These are phyloP conservation scores for Solanum ossicruentum DNA, from an alignment of 257 asterid genomes.

Conservation along the genomic window DNA sequence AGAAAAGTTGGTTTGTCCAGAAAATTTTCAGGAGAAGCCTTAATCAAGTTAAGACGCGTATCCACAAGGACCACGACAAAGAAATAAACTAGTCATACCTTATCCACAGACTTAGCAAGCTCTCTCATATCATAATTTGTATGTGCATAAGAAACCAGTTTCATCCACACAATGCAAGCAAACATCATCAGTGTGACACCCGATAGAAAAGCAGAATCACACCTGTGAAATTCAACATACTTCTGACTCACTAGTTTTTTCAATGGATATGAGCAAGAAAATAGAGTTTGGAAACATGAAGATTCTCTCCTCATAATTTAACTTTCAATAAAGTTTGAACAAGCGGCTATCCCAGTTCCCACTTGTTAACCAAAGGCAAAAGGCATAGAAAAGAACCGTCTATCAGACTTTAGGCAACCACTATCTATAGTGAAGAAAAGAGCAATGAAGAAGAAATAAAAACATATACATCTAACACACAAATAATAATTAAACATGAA, in stretches of 20 bases:
- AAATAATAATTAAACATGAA: background rate
- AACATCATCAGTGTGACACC: conserved; percentile 73
- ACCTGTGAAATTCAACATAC: conserved; percentile 42
- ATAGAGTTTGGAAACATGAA: background rate
- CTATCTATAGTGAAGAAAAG: background rate
- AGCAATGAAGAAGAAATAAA: background rate
- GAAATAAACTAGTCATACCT: conserved; percentile 33
- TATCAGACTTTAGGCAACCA: background rate
- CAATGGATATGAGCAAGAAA: background rate
- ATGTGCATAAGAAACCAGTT: conserved; percentile 91
- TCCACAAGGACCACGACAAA: background rate
- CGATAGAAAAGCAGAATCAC: conserved; percentile 85
- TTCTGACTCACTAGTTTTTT: background rate
- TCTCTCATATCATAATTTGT: conserved; percentile 80
- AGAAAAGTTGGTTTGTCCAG: background rate
- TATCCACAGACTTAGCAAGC: conserved; percentile 55
- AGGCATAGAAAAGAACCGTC: background rate
- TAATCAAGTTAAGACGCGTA: background rate
- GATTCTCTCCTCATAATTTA: background rate
- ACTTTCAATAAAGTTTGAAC: background rate
- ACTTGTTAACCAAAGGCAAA: background rate
- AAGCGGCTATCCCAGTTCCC: background rate
- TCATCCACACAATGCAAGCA: conserved; percentile 85
- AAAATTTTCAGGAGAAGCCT: background rate
- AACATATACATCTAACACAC: too few species aligned